Evolutionary conservation across 257 asterid species (phyloP), one percentile per base, ranked within the genome.

Genomic region (Solanum chiquidenum): DNA sequence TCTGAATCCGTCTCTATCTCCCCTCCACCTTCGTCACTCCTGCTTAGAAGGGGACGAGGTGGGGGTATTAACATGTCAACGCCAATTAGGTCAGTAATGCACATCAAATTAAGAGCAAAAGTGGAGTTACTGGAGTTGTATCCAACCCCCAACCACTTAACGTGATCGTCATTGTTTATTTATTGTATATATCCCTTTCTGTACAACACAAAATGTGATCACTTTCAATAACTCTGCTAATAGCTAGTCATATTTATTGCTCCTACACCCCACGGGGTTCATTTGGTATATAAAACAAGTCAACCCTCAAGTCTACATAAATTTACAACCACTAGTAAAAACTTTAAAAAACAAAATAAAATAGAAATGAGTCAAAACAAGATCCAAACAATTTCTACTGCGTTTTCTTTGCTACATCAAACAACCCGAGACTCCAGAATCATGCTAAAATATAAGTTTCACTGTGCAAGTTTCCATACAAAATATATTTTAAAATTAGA

Each of bases 111-210:
- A 46, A 49, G 66, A 31, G 37, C 9, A 38, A 74, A 58, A 34
- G 64, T 25, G 20, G 33, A 76, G 77, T 21, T 55, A 60, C 44
- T 66, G 29, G 40, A 60, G 69, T 80, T 46, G 7, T 5, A 18
- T 80, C 37, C 55, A 82, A 87, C 86, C 12, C 44, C 89, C 89
- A 87, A 87, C 87, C 69, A 87, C 86, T 80, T 46, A 79, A 66
- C 72, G 46, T 33, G 89, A 87, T 44, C 71, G 33, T 38, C 83
- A 23, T 64, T 72, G 82, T 6, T 64, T 7, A 40, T 68, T 33
- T 69, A 69, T 9, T 37, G 16, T 42, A 40, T 29, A 29, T 49
- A 80, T 72, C 85, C 60, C 29, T 74, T 55, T 49, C 83, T 34
- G 85, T 74, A 73, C 34, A 35, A 34, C n/a, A 86, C 85, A 80